phyloP scores from a whole-genome alignment of 148 eudicot genomes.

The Fagopyrum esculentum region DNA sequence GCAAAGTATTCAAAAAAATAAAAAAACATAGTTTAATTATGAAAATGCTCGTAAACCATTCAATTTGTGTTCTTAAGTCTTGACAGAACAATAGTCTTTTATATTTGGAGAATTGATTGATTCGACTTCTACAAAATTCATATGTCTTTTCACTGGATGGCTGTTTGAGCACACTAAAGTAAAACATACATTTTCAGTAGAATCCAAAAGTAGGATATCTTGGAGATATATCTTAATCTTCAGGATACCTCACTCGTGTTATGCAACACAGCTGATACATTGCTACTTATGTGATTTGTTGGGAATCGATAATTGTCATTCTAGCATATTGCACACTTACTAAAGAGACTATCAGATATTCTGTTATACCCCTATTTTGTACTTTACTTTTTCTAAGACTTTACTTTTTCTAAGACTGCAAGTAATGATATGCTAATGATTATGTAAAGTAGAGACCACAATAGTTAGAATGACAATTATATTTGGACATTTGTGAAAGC shows the following conservation, averaged over 20 bases:
- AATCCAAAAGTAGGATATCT: neutral
- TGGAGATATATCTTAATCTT: neutral
- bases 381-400: too few relatives aligned
- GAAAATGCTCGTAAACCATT: neutral
- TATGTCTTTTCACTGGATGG: neutral
- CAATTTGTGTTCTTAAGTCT: neutral
- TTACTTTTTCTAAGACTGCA: too few relatives aligned
- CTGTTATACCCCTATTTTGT: too few relatives aligned
- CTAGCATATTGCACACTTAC: too few relatives aligned
- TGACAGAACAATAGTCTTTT: neutral
- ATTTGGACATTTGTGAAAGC: too few relatives aligned
- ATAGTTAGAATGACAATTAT: too few relatives aligned
- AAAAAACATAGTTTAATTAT: neutral
- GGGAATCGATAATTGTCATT: too few relatives aligned
- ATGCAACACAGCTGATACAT: neutral
- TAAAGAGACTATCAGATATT: too few relatives aligned
- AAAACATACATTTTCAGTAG: neutral
- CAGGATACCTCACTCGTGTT: neutral
- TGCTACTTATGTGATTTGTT: neutral
- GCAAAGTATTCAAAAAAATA: neutral
- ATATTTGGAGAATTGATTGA: neutral
- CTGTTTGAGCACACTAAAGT: neutral
- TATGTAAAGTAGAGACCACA: too few relatives aligned
- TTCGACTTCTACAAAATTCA: neutral
- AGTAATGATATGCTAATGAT: too few relatives aligned